Conservation (phyloP, 208 protist genomes). For the Wallacemonas sp. region DNA sequence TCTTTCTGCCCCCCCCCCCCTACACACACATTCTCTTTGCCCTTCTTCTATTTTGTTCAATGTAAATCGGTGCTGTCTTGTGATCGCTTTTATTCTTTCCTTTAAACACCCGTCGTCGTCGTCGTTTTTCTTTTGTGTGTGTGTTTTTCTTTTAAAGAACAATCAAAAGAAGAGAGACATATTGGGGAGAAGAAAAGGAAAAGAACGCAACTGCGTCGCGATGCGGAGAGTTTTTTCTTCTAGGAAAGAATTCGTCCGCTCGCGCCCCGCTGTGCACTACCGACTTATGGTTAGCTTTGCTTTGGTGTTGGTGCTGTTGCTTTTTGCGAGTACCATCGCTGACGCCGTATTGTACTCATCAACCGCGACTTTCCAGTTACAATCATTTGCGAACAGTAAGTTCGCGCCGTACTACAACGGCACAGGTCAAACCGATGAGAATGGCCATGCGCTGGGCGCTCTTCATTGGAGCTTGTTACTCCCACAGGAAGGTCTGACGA, state of each 20-base stretch:
- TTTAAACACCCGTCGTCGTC: neutral
- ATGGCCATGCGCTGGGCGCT: neutral
- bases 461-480: neutral
- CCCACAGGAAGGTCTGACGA: conserved; percentile 9
- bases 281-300: no score
- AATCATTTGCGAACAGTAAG: neutral
- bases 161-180: neutral
- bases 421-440: neutral
- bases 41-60: no score
- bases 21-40: no score
- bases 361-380: neutral
- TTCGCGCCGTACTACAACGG: conserved; percentile 2
- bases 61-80: no score
- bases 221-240: no score
- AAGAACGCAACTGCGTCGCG: neutral
- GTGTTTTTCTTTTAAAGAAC: neutral
- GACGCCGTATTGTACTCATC: neutral
- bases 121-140: conserved; percentile 6
- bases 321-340: neutral
- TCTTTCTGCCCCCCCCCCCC: no score
- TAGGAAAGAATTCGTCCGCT: no score
- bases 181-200: conserved; percentile 3
- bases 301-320: neutral
- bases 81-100: conserved; percentile 10
- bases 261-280: no score